Conservation (phyloP, 306 rosid genomes). For the Ormosia semicastrata region DNA sequence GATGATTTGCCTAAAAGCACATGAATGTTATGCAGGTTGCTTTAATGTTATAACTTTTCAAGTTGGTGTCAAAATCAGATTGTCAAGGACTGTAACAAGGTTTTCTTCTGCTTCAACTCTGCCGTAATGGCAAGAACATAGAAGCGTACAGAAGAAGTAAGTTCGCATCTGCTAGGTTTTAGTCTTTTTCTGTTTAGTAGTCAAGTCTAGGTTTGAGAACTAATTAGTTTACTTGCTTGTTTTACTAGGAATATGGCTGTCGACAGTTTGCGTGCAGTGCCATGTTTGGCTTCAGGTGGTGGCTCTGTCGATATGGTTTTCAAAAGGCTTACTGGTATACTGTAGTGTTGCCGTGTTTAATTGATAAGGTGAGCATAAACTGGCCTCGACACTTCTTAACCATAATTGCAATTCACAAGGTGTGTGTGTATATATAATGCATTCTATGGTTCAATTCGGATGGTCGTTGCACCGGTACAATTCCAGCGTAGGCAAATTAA, state of each 20-base stretch:
- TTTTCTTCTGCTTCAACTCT: neutral
- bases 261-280: neutral
- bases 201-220: neutral
- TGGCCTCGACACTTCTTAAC: no score
- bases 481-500: no score
- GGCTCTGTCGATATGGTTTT: neutral
- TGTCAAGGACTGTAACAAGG: neutral
- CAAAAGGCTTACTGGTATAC: neutral
- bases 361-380: no score
- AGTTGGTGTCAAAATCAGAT: neutral
- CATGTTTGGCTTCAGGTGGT: neutral
- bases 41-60: neutral
- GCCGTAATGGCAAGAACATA: neutral
- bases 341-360: no score
- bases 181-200: no score
- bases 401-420: no score
- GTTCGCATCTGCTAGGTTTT: neutral
- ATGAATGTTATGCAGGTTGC: neutral
- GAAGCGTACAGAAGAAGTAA: neutral
- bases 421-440: no score
- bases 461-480: no score
- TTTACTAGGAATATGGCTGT: neutral
- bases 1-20: neutral
- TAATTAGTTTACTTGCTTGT: neutral
- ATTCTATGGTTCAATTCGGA: no score